Conservation (phyloP, 2,329 filamentous ascomycete species). For the Rutstroemia sp. region DNA sequence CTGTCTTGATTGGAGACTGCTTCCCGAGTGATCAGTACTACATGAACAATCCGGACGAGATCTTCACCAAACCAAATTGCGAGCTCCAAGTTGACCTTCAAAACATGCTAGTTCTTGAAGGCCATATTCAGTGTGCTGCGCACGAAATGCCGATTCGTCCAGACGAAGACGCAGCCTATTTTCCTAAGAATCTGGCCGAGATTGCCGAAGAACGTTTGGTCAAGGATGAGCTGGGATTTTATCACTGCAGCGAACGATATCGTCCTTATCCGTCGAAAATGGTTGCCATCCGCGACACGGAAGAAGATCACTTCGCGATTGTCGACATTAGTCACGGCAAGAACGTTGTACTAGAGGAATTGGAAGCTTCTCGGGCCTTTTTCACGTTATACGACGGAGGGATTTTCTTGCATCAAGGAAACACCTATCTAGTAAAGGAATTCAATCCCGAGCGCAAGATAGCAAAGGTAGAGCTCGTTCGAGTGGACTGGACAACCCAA, state of each 20-base stretch:
- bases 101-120: constrained; percentile 86
- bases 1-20: constrained; percentile 79
- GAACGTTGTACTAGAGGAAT: constrained; percentile 84
- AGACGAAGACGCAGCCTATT: constrained; percentile 67
- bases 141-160: constrained; percentile 90
- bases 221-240: constrained; percentile 71
- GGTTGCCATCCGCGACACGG: constrained; percentile 82
- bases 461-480: constrained; percentile 80
- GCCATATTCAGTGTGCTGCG: constrained; percentile 91
- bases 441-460: constrained; percentile 74
- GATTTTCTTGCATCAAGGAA: constrained; percentile 95
- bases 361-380: constrained; percentile 91
- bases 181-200: constrained; percentile 63
- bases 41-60: constrained; percentile 91
- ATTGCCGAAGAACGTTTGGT: constrained; percentile 69
- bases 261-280: constrained; percentile 75
- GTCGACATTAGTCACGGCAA: constrained; percentile 77
- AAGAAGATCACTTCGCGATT: constrained; percentile 89
- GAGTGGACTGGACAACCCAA: constrained; percentile 90
- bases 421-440: constrained; percentile 84
- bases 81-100: constrained; percentile 86
- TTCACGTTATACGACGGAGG: constrained; percentile 96
- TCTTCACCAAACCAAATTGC: constrained; percentile 86
- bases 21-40: constrained; percentile 93
- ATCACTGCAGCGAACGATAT: constrained; percentile 83